A percentile compares a stretch with the other conserved stretches of the same genome.
Conservation (phyloP, 2,329 filamentous ascomycete genomes). For the Cryphonectria nitschkei region DNA sequence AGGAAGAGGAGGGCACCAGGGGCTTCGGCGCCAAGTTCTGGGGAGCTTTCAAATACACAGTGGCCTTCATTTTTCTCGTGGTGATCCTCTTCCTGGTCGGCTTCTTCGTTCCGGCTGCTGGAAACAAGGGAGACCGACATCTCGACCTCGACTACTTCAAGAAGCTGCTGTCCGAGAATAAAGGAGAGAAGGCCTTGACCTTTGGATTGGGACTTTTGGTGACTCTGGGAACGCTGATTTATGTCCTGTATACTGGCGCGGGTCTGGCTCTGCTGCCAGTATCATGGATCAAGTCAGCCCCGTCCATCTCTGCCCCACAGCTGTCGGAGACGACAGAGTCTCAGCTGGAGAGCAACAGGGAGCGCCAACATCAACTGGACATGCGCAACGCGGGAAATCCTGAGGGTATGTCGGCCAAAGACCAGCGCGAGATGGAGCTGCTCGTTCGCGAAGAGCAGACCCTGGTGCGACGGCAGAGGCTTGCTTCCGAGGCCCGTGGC, state of each 20-base stretch:
- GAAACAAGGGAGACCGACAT: slow-evolving; percentile 65
- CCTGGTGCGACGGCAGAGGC: slow-evolving; percentile 82
- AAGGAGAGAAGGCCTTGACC: slow-evolving; percentile 88
- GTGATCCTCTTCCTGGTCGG: slow-evolving; percentile 86
- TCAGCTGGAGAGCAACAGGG: slow-evolving; percentile 83
- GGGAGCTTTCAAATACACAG: slow-evolving; percentile 89
- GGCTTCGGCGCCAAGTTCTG: slow-evolving; percentile 72
- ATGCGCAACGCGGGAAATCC: slow-evolving; percentile 77
- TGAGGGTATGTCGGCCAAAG: slow-evolving; percentile 78
- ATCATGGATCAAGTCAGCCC: slow-evolving; percentile 88
- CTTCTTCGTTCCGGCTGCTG: slow-evolving; percentile 88
- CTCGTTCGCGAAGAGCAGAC: slow-evolving; percentile 91
- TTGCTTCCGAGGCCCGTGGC: slow-evolving; percentile 81
- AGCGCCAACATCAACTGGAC: slow-evolving; percentile 90
- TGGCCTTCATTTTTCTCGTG: slow-evolving; percentile 79
- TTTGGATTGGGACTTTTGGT: slow-evolving; percentile 90
- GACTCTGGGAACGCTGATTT: slow-evolving; percentile 82
- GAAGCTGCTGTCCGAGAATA: slow-evolving; percentile 78
- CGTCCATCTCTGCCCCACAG: slow-evolving; percentile 80
- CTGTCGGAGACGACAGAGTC: slow-evolving; percentile 76
- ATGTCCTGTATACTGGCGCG: slow-evolving; percentile 84
- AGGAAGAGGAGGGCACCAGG: slow-evolving; percentile 77
- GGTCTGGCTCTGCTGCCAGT: slow-evolving; percentile 89
- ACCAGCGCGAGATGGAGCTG: slow-evolving; percentile 84
- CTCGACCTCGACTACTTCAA: slow-evolving; percentile 92